Conservation (phyloP, 2,329 filamentous ascomycete species). For the Rutstroemia sp. region DNA sequence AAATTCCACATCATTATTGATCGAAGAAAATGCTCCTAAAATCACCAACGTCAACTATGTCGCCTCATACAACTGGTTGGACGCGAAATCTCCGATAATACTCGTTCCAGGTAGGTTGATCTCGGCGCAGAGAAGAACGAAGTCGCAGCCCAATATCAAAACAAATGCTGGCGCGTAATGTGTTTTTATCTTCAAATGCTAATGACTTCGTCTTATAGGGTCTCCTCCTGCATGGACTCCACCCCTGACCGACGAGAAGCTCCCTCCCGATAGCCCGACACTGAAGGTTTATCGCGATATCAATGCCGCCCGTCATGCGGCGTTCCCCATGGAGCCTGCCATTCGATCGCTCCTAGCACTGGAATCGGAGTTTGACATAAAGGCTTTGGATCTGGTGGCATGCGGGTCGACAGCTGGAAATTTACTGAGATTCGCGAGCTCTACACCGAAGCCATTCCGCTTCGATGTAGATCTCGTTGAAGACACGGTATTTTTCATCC, state of each 20-base stretch:
- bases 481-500: slow-evolving; percentile 54
- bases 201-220: slow-evolving; percentile 30
- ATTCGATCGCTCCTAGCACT: slow-evolving; percentile 33
- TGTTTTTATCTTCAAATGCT: not conserved
- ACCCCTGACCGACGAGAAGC: slow-evolving; percentile 24
- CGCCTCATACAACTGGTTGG: slow-evolving; percentile 46
- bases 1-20: slow-evolving; percentile 12
- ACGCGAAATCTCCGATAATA: slow-evolving; percentile 32
- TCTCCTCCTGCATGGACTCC: slow-evolving; percentile 45
- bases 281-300: slow-evolving; percentile 34
- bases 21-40: slow-evolving; percentile 19
- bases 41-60: slow-evolving; percentile 37
- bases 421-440: slow-evolving; percentile 46
- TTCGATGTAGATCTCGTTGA: slow-evolving; percentile 50
- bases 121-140: not conserved
- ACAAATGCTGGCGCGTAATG: too few species aligned
- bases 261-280: slow-evolving; percentile 36
- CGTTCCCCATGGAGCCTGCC: slow-evolving; percentile 35
- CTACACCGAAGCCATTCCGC: slow-evolving; percentile 43
- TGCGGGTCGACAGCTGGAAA: slow-evolving; percentile 56
- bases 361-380: slow-evolving; percentile 30
- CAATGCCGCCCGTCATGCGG: slow-evolving; percentile 36
- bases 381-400: slow-evolving; percentile 45
- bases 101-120: slow-evolving; percentile 36
- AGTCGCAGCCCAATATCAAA: not conserved